phyloP scores from a whole-genome alignment of 805 yeast genomes.

The Scheffersomyces spartinae region DNA sequence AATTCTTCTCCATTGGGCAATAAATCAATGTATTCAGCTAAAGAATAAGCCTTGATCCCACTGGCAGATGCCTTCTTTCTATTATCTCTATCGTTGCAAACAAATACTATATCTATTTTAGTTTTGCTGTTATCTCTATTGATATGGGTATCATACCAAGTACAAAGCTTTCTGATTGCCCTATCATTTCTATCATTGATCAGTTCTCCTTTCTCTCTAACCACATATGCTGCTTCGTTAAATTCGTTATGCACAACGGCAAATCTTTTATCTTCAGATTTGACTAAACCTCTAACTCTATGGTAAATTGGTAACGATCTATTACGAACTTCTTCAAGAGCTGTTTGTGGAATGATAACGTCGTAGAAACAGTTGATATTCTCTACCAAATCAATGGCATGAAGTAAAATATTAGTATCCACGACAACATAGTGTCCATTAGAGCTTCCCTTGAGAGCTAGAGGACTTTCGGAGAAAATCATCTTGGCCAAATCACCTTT shows the following conservation, averaged over 20 bases:
- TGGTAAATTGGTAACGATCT: conserved; percentile 80
- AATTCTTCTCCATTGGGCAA: conserved; percentile 67
- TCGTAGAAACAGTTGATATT: conserved; percentile 67
- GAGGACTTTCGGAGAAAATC: conserved; percentile 55
- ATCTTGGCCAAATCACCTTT: conserved; percentile 56
- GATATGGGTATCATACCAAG: conserved; percentile 67
- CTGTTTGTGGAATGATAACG: conserved; percentile 92
- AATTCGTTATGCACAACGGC: conserved; percentile 92
- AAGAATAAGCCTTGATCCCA: conserved; percentile 42
- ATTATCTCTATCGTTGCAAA: conserved; percentile 74
- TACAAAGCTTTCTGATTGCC: conserved; percentile 66
- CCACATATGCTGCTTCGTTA: conserved; percentile 54
- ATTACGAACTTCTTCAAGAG: conserved; percentile 84
- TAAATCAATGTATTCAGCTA: conserved; percentile 58
- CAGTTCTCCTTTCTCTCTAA: conserved; percentile 53
- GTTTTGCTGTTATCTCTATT: conserved; percentile 14
- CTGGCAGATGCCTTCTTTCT: conserved; percentile 42
- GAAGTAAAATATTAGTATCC: conserved; percentile 81
- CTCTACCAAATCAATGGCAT: conserved; percentile 85
- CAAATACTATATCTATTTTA: conserved; percentile 38
- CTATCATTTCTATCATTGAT: conserved; percentile 88
- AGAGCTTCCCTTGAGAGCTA: conserved; percentile 21
- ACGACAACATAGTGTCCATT: conserved; percentile 72
- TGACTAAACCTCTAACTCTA: conserved; percentile 66
- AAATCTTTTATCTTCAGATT: conserved; percentile 70